Percentiles rank a stretch among this genome's conserved stretches.
Evolutionary conservation across 2,329 filamentous ascomycete species (phyloP).

Genomic region (Paraconiothyrium sp.): DNA sequence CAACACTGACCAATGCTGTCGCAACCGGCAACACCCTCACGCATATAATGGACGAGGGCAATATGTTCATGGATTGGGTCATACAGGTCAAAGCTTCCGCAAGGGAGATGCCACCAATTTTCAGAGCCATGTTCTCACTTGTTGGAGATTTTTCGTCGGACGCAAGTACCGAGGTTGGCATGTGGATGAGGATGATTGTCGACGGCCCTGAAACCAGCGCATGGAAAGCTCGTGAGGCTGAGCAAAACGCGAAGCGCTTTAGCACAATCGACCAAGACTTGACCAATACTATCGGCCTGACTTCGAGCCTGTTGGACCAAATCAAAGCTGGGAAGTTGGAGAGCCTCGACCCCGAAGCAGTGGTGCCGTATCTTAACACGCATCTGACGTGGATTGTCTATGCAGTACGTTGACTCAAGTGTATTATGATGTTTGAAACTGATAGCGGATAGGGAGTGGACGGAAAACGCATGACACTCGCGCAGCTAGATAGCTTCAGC

Average conservation of each 20-base stretch:
- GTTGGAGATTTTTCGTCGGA: slow-evolving; percentile 29
- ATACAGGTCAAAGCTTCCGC: slow-evolving; percentile 27
- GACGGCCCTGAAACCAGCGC: slow-evolving; percentile 15
- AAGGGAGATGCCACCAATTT: slow-evolving; percentile 25
- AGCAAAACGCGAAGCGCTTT: slow-evolving; percentile 59
- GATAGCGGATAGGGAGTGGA: slow-evolving; percentile 26
- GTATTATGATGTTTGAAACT: slow-evolving; percentile 1
- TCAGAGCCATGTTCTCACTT: slow-evolving; percentile 36
- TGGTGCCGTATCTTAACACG: slow-evolving; percentile 39
- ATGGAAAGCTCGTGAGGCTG: slow-evolving; percentile 57
- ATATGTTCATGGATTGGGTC: slow-evolving; percentile 38
- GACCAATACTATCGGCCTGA: slow-evolving; percentile 36
- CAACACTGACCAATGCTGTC: slow-evolving; percentile 13
- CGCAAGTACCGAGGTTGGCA: slow-evolving; percentile 29
- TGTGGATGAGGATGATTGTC: slow-evolving; percentile 38
- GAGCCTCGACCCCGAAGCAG: slow-evolving; percentile 30
- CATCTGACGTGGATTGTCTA: slow-evolving; percentile 42
- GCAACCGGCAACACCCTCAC: slow-evolving; percentile 1
- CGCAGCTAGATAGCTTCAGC: slow-evolving; percentile 23
- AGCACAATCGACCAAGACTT: slow-evolving; percentile 20
- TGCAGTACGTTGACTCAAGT: slow-evolving; percentile 25
- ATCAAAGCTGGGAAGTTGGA: slow-evolving; percentile 29
- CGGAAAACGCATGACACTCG: slow-evolving; percentile 18
- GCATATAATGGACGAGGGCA: slow-evolving; percentile 11
- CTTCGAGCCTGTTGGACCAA: slow-evolving; percentile 35